phyloP scores from a whole-genome alignment of 495 filamentous ascomycete genomes.

The Penicillium maclennaniae region DNA sequence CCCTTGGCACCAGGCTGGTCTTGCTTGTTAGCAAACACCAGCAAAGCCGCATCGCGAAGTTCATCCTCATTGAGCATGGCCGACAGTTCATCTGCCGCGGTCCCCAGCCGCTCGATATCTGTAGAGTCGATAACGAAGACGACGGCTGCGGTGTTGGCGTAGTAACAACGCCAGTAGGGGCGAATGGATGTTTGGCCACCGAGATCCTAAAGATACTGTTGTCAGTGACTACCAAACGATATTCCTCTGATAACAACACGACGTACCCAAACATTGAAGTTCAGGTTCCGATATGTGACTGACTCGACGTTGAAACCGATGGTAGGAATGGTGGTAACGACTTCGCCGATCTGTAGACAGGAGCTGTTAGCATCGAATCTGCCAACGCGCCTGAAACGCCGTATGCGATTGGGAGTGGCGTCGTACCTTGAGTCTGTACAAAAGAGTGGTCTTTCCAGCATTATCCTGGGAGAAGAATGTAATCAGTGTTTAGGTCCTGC shows the following conservation, averaged over 20 bases:
- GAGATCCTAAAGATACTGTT: slow-evolving; percentile 62
- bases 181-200: slow-evolving; percentile 95
- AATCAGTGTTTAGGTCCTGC: slow-evolving; percentile 16
- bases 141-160: slow-evolving; percentile 98
- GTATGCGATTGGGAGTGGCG: background rate
- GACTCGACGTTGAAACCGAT: slow-evolving; percentile 99
- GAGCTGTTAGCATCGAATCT: slow-evolving; percentile 17
- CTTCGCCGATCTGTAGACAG: slow-evolving; percentile 81
- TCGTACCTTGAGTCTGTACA: slow-evolving; percentile 90
- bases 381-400: background rate
- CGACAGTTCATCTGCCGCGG: slow-evolving; percentile 84
- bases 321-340: slow-evolving; percentile 97
- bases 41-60: slow-evolving; percentile 80
- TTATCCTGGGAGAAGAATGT: slow-evolving; percentile 66
- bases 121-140: slow-evolving; percentile 98
- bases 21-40: slow-evolving; percentile 99
- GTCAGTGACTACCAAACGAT: background rate
- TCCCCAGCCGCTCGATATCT: slow-evolving; percentile 90
- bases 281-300: slow-evolving; percentile 93
- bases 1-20: slow-evolving; percentile 97
- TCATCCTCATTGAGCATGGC: slow-evolving; percentile 98
- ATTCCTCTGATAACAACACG: background rate
- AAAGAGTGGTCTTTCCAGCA: slow-evolving; percentile 93
- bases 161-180: slow-evolving; percentile 99
- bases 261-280: slow-evolving; percentile 95